Conservation (phyloP, 2,329 filamentous ascomycete species). For the Ophiostoma populinum region DNA sequence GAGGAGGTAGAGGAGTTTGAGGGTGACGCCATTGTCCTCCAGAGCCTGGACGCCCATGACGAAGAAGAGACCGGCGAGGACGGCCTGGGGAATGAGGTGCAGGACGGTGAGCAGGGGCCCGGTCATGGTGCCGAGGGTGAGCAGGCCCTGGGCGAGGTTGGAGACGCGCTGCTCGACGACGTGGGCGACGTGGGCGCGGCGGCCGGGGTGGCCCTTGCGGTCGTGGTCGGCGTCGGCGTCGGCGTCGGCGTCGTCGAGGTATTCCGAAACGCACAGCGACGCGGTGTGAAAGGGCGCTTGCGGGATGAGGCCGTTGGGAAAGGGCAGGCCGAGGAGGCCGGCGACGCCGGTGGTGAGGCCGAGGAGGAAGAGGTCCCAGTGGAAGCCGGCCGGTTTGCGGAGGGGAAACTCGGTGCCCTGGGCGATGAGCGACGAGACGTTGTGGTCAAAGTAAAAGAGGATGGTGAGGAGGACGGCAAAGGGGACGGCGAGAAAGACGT, state of each 20-base stretch:
- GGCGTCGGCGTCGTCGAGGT: slow-evolving; percentile 30
- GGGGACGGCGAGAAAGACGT: slow-evolving; percentile 72
- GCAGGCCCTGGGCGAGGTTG: slow-evolving; percentile 60
- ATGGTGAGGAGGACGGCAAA: slow-evolving; percentile 72
- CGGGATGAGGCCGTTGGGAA: slow-evolving; percentile 69
- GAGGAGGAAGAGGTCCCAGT: slow-evolving; percentile 72
- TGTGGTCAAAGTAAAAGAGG: slow-evolving; percentile 81
- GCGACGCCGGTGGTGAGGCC: slow-evolving; percentile 62
- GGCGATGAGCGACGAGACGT: slow-evolving; percentile 67
- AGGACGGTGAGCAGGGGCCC: slow-evolving; percentile 57
- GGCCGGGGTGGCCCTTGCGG: slow-evolving; percentile 32
- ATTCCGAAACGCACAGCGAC: slow-evolving; percentile 57
- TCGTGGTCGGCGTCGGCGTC: slow-evolving; percentile 17
- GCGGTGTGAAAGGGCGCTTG: slow-evolving; percentile 72
- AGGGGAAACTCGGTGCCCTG: slow-evolving; percentile 73
- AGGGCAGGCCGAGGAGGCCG: slow-evolving; percentile 60
- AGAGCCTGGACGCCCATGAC: slow-evolving; percentile 71
- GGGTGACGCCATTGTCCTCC: slow-evolving; percentile 58
- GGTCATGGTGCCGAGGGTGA: slow-evolving; percentile 65
- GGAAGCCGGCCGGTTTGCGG: slow-evolving; percentile 65
- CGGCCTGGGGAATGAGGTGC: slow-evolving; percentile 62
- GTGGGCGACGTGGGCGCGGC: slow-evolving; percentile 34
- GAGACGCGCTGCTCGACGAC: slow-evolving; percentile 67
- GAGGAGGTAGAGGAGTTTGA: slow-evolving; percentile 53
- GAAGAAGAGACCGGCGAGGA: slow-evolving; percentile 68